Evolutionary conservation across 2,329 filamentous ascomycete genomes (phyloP).

Genomic region (Colletotrichum camelliae): DNA sequence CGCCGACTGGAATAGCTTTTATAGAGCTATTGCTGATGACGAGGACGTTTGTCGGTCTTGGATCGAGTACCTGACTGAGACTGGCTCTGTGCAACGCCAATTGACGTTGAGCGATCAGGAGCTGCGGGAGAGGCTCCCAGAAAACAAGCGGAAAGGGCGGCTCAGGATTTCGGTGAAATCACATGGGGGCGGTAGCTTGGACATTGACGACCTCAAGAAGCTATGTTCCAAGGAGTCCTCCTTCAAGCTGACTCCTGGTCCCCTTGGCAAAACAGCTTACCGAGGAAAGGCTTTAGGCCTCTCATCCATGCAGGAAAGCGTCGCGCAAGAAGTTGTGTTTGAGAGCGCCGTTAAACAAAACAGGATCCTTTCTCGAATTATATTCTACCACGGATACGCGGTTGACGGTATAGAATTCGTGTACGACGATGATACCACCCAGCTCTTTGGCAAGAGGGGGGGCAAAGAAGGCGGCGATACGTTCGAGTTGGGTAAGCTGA

Average conservation of each 20-base stretch:
- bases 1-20: slow-evolving; percentile 82
- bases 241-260: slow-evolving; percentile 72
- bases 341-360: slow-evolving; percentile 70
- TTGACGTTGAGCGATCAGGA: slow-evolving; percentile 77
- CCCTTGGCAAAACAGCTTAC: slow-evolving; percentile 73
- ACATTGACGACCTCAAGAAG: slow-evolving; percentile 76
- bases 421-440: slow-evolving; percentile 85
- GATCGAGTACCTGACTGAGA: slow-evolving; percentile 77
- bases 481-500: slow-evolving; percentile 75
- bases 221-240: slow-evolving; percentile 75
- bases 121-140: slow-evolving; percentile 73
- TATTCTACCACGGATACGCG: slow-evolving; percentile 73
- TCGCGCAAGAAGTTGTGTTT: slow-evolving; percentile 76
- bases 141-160: slow-evolving; percentile 73
- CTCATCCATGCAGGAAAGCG: slow-evolving; percentile 72
- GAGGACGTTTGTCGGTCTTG: slow-evolving; percentile 81
- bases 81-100: slow-evolving; percentile 70
- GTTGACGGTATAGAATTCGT: slow-evolving; percentile 90
- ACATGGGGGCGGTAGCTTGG: slow-evolving; percentile 73
- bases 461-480: slow-evolving; percentile 73
- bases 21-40: slow-evolving; percentile 82
- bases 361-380: slow-evolving; percentile 76
- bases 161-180: slow-evolving; percentile 79
- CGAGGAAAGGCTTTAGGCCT: slow-evolving; percentile 76
- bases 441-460: slow-evolving; percentile 84